Evolutionary conservation across 768 basidiomycete species (phyloP).

Genomic region (Mycena epipterygia): DNA sequence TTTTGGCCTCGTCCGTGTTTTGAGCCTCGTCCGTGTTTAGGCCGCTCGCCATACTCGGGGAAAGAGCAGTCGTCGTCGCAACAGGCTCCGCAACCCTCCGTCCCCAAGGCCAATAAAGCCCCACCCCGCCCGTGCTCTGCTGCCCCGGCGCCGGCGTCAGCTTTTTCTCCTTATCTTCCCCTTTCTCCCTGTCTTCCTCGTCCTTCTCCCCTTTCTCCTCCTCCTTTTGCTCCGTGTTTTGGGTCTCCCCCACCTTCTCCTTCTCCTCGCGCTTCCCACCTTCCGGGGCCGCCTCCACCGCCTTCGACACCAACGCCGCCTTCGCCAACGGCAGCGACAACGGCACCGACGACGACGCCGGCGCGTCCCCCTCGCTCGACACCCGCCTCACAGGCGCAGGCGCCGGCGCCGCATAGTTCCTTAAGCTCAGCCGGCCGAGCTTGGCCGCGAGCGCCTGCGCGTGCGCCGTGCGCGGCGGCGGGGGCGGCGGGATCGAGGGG

Average conservation of each 20-base stretch:
- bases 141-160: slow-evolving; percentile 14
- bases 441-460: slow-evolving; percentile 35
- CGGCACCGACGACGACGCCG: too few relatives aligned
- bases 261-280: slow-evolving; percentile 17
- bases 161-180: slow-evolving; percentile 14
- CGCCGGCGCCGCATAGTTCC: slow-evolving; percentile 51
- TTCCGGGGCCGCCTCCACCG: slow-evolving; percentile 44
- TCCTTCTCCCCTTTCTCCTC: neutral
- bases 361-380: slow-evolving; percentile 14
- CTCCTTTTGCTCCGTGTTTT: too few relatives aligned
- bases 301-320: too few relatives aligned
- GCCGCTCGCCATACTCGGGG: neutral
- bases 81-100: neutral
- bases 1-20: too few relatives aligned
- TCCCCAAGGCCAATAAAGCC: slow-evolving; percentile 37
- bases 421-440: slow-evolving; percentile 44
- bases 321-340: too few relatives aligned
- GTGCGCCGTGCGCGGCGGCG: slow-evolving; percentile 31
- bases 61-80: neutral
- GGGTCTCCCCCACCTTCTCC: too few relatives aligned
- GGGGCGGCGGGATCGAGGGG: neutral
- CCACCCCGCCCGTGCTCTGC: slow-evolving; percentile 27
- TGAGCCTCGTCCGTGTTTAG: too few relatives aligned
- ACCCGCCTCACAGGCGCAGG: neutral
- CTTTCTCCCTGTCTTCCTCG: neutral